Percentiles rank a stretch among this genome's conserved stretches.
Conservation (phyloP, 2,329 filamentous ascomycete genomes). For the Cladosporium phlei region DNA sequence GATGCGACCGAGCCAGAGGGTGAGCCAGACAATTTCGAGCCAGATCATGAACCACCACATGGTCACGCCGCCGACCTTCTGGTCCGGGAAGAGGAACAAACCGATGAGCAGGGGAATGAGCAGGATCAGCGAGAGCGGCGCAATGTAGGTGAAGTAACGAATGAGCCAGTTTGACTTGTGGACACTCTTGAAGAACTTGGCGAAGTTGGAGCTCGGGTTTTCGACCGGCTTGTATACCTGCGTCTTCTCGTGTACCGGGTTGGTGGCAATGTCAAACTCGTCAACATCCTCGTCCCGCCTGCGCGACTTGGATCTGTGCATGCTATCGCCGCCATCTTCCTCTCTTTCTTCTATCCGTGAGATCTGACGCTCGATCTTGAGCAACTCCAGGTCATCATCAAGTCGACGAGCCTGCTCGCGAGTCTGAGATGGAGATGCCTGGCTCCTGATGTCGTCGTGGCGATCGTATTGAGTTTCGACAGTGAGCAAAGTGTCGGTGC, state of each 20-base stretch:
- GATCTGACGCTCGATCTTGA: conserved; percentile 60
- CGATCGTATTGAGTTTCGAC: conserved; percentile 40
- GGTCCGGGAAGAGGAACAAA: conserved; percentile 49
- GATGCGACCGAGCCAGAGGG: conserved; percentile 71
- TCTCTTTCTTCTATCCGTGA: conserved; percentile 39
- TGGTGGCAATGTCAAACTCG: conserved; percentile 63
- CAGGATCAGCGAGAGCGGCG: conserved; percentile 59
- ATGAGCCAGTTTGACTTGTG: conserved; percentile 63
- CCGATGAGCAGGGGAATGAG: conserved; percentile 66
- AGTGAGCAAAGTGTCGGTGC: conserved; percentile 40
- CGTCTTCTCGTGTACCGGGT: conserved; percentile 63
- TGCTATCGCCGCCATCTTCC: conserved; percentile 38
- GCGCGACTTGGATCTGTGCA: conserved; percentile 50
- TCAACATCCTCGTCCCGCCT: conserved; percentile 53
- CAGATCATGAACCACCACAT: conserved; percentile 92
- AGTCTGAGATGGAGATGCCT: conserved; percentile 50
- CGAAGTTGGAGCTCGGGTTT: conserved; percentile 57
- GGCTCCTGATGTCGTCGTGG: conserved; percentile 26
- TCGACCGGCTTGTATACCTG: conserved; percentile 61
- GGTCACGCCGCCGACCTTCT: conserved; percentile 66
- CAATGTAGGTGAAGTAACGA: conserved; percentile 67
- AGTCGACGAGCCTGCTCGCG: conserved; percentile 58
- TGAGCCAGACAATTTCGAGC: conserved; percentile 90
- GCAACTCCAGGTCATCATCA: conserved; percentile 61
- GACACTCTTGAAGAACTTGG: conserved; percentile 60